Conservation (phyloP, 371 early-diverging fungal genomes). For the Apophysomyces elegans region DNA sequence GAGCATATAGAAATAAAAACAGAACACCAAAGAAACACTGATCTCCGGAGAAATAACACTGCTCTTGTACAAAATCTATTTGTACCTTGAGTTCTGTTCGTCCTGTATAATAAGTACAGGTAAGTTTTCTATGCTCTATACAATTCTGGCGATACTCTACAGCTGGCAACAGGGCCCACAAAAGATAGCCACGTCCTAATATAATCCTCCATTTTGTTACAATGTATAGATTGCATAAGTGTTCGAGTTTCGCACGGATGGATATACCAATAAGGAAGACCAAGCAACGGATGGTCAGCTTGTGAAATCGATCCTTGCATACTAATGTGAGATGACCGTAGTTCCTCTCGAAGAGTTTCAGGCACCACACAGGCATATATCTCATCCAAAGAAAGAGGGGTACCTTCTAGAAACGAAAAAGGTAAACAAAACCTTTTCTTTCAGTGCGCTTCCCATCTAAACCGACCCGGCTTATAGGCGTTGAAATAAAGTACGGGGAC, state of each 20-base stretch:
- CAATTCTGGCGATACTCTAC: slow-evolving; percentile 16
- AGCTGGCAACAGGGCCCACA: slow-evolving; percentile 32
- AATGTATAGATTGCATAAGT: slow-evolving; percentile 53
- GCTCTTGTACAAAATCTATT: no score
- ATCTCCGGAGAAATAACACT: no score
- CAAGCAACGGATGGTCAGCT: slow-evolving; percentile 68
- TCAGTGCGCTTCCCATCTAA: no score
- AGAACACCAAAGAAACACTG: no score
- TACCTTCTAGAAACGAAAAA: slow-evolving; percentile 38
- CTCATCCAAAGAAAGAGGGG: slow-evolving; percentile 45
- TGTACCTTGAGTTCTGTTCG: no score
- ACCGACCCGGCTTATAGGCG: slow-evolving; percentile 50
- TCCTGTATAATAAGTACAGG: no score
- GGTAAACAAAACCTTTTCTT: no score
- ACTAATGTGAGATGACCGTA: slow-evolving; percentile 9
- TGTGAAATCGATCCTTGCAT: slow-evolving; percentile 34
- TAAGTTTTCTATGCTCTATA: neutral
- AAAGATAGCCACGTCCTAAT: slow-evolving; percentile 46
- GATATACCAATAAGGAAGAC: slow-evolving; percentile 64
- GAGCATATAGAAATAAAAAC: no score
- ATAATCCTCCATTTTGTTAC: slow-evolving; percentile 21
- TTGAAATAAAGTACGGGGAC: slow-evolving; percentile 76
- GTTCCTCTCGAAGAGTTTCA: slow-evolving; percentile 23
- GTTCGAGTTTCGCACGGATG: slow-evolving; percentile 77
- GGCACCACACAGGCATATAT: slow-evolving; percentile 53